phyloP scores from a whole-genome alignment of 768 basidiomycete species.

The Tylopilus plumbeoviolaceoides region DNA sequence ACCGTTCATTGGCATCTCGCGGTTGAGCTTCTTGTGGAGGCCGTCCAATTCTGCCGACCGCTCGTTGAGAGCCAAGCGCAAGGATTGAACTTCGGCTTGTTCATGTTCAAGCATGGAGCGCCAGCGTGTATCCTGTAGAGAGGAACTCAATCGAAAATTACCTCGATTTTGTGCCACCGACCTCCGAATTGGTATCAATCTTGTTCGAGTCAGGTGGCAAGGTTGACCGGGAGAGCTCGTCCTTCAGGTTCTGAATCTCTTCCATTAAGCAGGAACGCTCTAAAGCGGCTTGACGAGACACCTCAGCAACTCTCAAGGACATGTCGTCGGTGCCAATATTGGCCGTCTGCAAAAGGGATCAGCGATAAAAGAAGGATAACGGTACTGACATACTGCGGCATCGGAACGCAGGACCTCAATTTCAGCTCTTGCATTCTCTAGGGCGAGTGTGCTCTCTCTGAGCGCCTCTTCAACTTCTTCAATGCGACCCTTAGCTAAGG shows the following conservation, averaged over 20 bases:
- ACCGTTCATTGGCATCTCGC: slow-evolving; percentile 49
- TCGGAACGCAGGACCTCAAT: slow-evolving; percentile 78
- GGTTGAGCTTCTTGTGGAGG: slow-evolving; percentile 55
- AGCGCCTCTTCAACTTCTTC: slow-evolving; percentile 90
- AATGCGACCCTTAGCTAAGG: slow-evolving; percentile 55
- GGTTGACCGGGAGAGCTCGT: slow-evolving; percentile 34
- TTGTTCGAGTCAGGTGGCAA: slow-evolving; percentile 18
- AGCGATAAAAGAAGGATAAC: slow-evolving; percentile 3
- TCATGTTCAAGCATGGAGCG: slow-evolving; percentile 28
- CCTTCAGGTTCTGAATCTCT: slow-evolving; percentile 54
- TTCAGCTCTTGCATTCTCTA: slow-evolving; percentile 89
- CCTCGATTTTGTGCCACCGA: neutral
- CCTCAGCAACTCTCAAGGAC: slow-evolving; percentile 44
- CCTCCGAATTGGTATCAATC: slow-evolving; percentile 18
- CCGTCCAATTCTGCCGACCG: slow-evolving; percentile 51
- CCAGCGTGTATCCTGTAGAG: slow-evolving; percentile 25
- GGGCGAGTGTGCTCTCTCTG: slow-evolving; percentile 77
- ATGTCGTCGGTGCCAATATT: slow-evolving; percentile 45
- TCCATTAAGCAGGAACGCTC: slow-evolving; percentile 51
- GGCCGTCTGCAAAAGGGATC: slow-evolving; percentile 34
- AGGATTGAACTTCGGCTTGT: slow-evolving; percentile 27
- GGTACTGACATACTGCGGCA: slow-evolving; percentile 52
- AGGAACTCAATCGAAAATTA: slow-evolving; percentile 4
- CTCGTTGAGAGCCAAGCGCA: slow-evolving; percentile 35
- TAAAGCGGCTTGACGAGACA: slow-evolving; percentile 43